Evolutionary conservation across 306 rosid species (phyloP), one percentile per base, ranked within the genome.

Genomic region (Fagus crenata): DNA sequence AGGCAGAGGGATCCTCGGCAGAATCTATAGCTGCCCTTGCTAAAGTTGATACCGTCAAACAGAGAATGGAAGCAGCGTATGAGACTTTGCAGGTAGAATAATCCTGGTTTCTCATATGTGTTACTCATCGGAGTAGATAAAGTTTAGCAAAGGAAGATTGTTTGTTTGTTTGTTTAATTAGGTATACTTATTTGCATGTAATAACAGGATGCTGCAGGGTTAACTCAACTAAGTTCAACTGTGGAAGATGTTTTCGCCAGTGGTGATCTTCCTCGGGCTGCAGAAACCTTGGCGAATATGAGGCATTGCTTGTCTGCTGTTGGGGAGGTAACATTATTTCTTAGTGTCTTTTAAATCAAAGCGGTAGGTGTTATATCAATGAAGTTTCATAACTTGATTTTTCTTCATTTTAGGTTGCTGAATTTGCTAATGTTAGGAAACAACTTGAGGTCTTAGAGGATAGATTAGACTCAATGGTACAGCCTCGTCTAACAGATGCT

Each of bases 391-490:
- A 40, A n/a, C 56, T 65, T 49, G 18, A 42, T 60, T 13, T 58
- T 22, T 63, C 35, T 33, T 17, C 8, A 69, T 6, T 81, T 69
- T 83, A 96, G 99, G 99, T 96, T 84, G 99, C 99, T 37, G 99
- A 96, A 81, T 96, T 96, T 86, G 99, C 99, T 67, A 96, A 96
- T 78, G 90, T 96, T 75, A 88, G 98, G 87, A 96, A 85, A 83
- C 99, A 96, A 80, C 99, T 96, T 42, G 96, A 96, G 87, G 99
- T 96, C 87, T 76, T 96, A 81, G 99, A 96, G 84, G 99, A 96
- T 79, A 92, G 97, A 89, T 86, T 96, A 75, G 99, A 96, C 81
- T 81, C 80, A 3, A 92, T 96, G 98, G 99, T 96, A 81, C 97
- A 92, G 80, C 98, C 99, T 60, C 97, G 98, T 60, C 87, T 92